Evolutionary conservation across 257 asterid species (phyloP).

Genomic region (Solanum dulcamara): DNA sequence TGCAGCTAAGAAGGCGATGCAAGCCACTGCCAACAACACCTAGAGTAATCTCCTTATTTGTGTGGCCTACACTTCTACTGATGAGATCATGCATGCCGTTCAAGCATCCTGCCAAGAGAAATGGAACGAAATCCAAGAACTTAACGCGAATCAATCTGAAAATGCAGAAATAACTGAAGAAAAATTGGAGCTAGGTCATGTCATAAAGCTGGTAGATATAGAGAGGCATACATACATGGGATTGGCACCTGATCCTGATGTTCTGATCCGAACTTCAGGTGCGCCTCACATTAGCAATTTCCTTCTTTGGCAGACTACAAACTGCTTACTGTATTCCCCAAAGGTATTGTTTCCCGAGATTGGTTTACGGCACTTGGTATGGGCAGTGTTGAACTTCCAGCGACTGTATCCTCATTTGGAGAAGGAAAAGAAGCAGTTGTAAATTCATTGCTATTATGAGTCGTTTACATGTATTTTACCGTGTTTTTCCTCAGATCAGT

Average conservation of each 20-base stretch:
- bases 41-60: constrained; percentile 33
- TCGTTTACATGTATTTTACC: neutral
- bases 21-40: constrained; percentile 38
- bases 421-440: constrained; percentile 28
- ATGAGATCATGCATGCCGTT: constrained; percentile 56
- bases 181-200: neutral
- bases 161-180: neutral
- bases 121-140: constrained; percentile 4
- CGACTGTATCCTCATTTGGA: constrained; percentile 30
- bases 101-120: constrained; percentile 33
- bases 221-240: constrained; percentile 67
- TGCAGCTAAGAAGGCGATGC: constrained; percentile 64
- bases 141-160: constrained; percentile 1
- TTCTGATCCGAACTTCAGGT: constrained; percentile 52
- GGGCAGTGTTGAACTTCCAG: constrained; percentile 64
- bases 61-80: constrained; percentile 61
- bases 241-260: constrained; percentile 59
- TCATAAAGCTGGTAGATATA: constrained; percentile 30
- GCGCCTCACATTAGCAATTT: constrained; percentile 52
- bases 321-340: constrained; percentile 45
- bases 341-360: constrained; percentile 68
- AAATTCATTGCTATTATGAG: neutral
- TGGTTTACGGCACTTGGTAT: constrained; percentile 52
- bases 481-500: neutral
- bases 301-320: constrained; percentile 65